Evolutionary conservation across 768 basidiomycete genomes (phyloP).

Genomic region (Phanerodontia chrysosporium): DNA sequence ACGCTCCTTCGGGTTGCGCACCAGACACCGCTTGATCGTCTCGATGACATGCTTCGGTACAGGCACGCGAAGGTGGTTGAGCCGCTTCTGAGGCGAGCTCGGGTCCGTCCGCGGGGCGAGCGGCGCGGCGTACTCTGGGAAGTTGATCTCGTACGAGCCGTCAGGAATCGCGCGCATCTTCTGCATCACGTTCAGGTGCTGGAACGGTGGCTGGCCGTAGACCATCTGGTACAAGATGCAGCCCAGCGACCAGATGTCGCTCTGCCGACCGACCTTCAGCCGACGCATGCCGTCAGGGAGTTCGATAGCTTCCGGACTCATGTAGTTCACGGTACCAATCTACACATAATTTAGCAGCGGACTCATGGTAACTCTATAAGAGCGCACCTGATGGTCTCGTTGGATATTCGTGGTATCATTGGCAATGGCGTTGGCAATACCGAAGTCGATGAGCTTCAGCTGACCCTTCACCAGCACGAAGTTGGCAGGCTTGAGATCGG

Average conservation of each 20-base stretch:
- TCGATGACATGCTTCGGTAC: conserved; percentile 75
- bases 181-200: conserved; percentile 73
- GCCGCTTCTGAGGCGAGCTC: conserved; percentile 39
- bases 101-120: conserved; percentile 32
- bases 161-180: conserved; percentile 96
- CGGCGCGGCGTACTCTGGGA: conserved; percentile 65
- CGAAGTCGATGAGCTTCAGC: conserved; percentile 97
- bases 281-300: conserved; percentile 81
- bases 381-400: conserved; percentile 81
- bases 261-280: conserved; percentile 91
- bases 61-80: conserved; percentile 66
- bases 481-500: conserved; percentile 97
- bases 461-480: conserved; percentile 95
- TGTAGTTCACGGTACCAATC: conserved; percentile 98
- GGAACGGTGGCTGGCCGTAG: conserved; percentile 91
- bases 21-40: conserved; percentile 79
- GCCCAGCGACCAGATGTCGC: conserved; percentile 96
- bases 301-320: conserved; percentile 97
- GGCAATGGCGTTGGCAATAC: conserved; percentile 98
- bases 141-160: conserved; percentile 70
- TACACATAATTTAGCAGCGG: conserved; percentile 25
- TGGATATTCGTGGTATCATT: conserved; percentile 99
- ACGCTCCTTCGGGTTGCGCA: conserved; percentile 75
- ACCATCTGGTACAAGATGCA: conserved; percentile 99
- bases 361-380: not conserved